phyloP scores from a whole-genome alignment of 257 asterid species.

The Plantago ovata region DNA sequence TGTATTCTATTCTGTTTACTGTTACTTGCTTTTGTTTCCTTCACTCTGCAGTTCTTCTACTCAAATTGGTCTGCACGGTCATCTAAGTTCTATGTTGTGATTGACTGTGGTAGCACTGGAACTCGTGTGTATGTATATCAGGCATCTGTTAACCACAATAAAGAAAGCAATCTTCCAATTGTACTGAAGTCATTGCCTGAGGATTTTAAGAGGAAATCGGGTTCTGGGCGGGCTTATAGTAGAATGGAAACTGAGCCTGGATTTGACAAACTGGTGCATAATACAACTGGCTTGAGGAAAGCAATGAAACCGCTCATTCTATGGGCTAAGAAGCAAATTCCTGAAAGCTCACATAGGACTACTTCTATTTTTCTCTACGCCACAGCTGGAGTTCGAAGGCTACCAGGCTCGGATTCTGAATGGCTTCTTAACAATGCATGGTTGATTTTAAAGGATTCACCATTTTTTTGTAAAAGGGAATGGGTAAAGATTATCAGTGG shows the following conservation, averaged over 20 bases:
- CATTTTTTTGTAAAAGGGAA: slow-evolving; percentile 59
- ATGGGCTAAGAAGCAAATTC: slow-evolving; percentile 70
- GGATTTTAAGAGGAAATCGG: slow-evolving; percentile 39
- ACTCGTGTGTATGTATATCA: slow-evolving; percentile 63
- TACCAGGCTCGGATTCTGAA: slow-evolving; percentile 55
- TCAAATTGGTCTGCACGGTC: slow-evolving; percentile 44
- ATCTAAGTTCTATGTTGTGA: slow-evolving; percentile 51
- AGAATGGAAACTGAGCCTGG: slow-evolving; percentile 80
- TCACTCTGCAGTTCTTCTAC: slow-evolving; percentile 34
- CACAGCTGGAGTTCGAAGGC: slow-evolving; percentile 69
- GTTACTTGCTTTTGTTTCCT: slow-evolving; percentile 38
- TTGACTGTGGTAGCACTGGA: slow-evolving; percentile 78
- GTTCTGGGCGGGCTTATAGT: slow-evolving; percentile 58
- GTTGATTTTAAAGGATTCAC: slow-evolving; percentile 47
- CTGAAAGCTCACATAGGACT: slow-evolving; percentile 42
- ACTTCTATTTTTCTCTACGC: slow-evolving; percentile 63
- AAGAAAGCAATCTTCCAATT: slow-evolving; percentile 47
- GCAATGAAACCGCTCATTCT: slow-evolving; percentile 49
- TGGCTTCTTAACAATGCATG: slow-evolving; percentile 70
- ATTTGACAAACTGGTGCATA: slow-evolving; percentile 62
- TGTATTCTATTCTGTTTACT: slow-evolving; percentile 44
- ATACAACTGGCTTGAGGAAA: slow-evolving; percentile 41
- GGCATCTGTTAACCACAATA: slow-evolving; percentile 38
- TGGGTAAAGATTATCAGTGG: slow-evolving; percentile 67
- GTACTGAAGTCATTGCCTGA: slow-evolving; percentile 51